These are phyloP conservation scores for Phtheirospermum japonicum DNA, from an alignment of 257 asterid genomes.

Conservation along the genomic window DNA sequence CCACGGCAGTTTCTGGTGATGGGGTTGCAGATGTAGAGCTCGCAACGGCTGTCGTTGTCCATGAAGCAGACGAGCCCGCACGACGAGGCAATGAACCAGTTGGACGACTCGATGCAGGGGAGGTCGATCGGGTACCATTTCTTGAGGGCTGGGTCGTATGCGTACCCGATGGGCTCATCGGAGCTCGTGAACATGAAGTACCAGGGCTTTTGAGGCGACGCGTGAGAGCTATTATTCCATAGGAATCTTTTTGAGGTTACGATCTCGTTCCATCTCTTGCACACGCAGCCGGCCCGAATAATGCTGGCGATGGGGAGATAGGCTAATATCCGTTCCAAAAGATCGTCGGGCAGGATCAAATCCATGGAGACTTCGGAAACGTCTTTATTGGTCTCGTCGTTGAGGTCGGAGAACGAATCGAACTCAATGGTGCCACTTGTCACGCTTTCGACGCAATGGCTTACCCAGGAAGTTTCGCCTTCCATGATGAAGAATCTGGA, in stretches of 20 bases:
- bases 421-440: constrained; percentile 27
- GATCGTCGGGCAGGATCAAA: constrained; percentile 73
- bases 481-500: constrained; percentile 50
- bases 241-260: constrained; percentile 68
- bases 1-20: constrained; percentile 49
- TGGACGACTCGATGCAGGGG: constrained; percentile 68
- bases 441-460: constrained; percentile 52
- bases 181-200: constrained; percentile 96
- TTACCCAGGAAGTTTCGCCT: constrained; percentile 80
- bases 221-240: constrained; percentile 57
- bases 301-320: constrained; percentile 78
- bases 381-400: constrained; percentile 51
- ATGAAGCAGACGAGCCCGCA: constrained; percentile 79
- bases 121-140: constrained; percentile 84
- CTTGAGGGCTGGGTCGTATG: constrained; percentile 67
- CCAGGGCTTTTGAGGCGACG: constrained; percentile 72
- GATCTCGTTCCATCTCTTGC: constrained; percentile 82
- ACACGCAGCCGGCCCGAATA: constrained; percentile 75
- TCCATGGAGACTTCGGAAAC: constrained; percentile 52
- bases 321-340: constrained; percentile 75
- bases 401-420: constrained; percentile 46
- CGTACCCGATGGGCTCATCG: constrained; percentile 79
- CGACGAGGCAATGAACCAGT: constrained; percentile 79
- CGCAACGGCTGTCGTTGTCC: constrained; percentile 78
- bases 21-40: constrained; percentile 77